phyloP scores from a whole-genome alignment of 352 stramenopile species.

The Phytophthora pseudosyringae region DNA sequence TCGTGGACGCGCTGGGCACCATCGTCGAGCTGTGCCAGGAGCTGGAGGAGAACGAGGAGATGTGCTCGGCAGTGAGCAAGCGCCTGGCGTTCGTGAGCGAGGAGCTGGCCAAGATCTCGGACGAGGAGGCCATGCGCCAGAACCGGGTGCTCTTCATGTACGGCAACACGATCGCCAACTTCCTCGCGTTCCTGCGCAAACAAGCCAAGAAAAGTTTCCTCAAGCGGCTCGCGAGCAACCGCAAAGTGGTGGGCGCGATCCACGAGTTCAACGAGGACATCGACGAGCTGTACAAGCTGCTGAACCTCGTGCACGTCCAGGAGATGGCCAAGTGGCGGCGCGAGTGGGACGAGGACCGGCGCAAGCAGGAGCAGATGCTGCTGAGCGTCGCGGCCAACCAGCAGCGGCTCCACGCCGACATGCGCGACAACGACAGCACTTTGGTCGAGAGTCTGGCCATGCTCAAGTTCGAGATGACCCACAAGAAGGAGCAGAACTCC shows the following conservation, averaged over 20 bases:
- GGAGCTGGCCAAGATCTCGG: conserved; percentile 30
- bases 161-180: conserved; percentile 26
- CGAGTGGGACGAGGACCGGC: conserved; percentile 37
- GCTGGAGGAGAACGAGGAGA: conserved; percentile 42
- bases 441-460: conserved; percentile 34
- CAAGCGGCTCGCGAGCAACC: conserved; percentile 30
- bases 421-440: conserved; percentile 26
- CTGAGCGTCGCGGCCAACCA: conserved; percentile 22
- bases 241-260: conserved; percentile 33
- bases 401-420: conserved; percentile 17
- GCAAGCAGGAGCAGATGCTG: conserved; percentile 37
- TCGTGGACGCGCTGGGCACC: conserved; percentile 26
- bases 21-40: conserved; percentile 34
- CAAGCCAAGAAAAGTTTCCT: conserved; percentile 32
- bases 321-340: conserved; percentile 34
- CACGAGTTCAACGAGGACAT: conserved; percentile 36
- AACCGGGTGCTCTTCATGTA: conserved; percentile 32
- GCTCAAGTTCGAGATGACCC: conserved; percentile 38
- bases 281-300: conserved; percentile 31
- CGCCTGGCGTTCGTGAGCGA: conserved; percentile 27
- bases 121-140: conserved; percentile 29
- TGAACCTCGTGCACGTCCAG: conserved; percentile 30
- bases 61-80: conserved; percentile 28
- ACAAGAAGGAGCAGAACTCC: conserved; percentile 28
- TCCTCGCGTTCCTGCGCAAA: conserved; percentile 33